Evolutionary conservation across 2,329 filamentous ascomycete species (phyloP).

Genomic region (Bisporella sp.): DNA sequence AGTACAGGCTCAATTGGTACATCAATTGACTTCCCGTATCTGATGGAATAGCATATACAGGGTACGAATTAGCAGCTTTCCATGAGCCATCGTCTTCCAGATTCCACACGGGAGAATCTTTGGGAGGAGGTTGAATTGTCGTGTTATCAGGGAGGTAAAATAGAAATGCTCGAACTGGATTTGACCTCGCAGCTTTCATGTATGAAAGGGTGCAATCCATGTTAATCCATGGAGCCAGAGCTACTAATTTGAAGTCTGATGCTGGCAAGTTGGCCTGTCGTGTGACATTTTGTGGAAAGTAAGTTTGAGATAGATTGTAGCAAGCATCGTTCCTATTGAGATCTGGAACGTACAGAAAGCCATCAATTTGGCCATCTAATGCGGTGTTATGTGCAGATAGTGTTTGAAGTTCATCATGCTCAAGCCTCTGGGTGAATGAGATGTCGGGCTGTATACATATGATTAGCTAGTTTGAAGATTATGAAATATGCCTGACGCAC

Average conservation of each 20-base stretch:
- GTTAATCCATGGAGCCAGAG: conserved; percentile 80
- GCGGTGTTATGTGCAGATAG: conserved; percentile 62
- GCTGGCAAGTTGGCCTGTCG: conserved; percentile 61
- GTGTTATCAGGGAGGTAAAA: conserved; percentile 52
- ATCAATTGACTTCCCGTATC: conserved; percentile 61
- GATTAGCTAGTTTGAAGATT: conserved; percentile 1
- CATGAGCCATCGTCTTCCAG: conserved; percentile 64
- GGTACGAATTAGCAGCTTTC: conserved; percentile 64
- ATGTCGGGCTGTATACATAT: conserved; percentile 19
- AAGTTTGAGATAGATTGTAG: conserved; percentile 51
- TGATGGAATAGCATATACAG: conserved; percentile 76
- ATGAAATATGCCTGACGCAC: conserved; percentile 11
- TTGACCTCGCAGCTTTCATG: conserved; percentile 51
- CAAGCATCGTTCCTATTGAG: conserved; percentile 55
- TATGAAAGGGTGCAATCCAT: conserved; percentile 67
- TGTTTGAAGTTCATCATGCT: conserved; percentile 60
- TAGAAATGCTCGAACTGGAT: conserved; percentile 55
- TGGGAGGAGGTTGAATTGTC: conserved; percentile 51
- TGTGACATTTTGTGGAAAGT: conserved; percentile 70
- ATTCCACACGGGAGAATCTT: conserved; percentile 60
- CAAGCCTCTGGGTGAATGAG: conserved; percentile 28
- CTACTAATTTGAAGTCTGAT: conserved; percentile 67
- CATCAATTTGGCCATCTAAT: conserved; percentile 56
- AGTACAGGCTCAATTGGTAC: conserved; percentile 66
- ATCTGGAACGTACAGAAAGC: conserved; percentile 80